These are phyloP conservation scores for Tremellales sp. DNA, from an alignment of 1,284 basidiomycete genomes.

Conservation along the genomic window DNA sequence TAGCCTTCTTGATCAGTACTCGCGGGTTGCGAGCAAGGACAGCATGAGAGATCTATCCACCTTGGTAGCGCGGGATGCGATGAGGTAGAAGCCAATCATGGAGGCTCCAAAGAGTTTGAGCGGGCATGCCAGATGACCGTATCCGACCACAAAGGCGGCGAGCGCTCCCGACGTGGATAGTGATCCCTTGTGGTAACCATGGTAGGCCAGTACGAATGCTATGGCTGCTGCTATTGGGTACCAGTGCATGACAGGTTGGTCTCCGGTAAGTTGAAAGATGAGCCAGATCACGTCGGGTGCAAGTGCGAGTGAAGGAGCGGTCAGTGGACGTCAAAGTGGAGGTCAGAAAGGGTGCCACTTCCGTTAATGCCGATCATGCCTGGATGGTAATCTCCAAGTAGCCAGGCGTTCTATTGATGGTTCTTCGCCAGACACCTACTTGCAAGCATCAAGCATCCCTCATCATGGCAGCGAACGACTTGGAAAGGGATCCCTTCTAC, in stretches of 20 bases:
- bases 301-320: no score
- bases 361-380: no score
- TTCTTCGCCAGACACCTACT: no score
- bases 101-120: conserved; percentile 60
- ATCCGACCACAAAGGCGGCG: conserved; percentile 70
- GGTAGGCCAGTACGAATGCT: conserved; percentile 51
- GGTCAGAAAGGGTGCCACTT: no score
- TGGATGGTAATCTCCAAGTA: no score
- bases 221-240: conserved; percentile 49
- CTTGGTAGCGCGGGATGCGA: conserved; percentile 81
- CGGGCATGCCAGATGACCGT: conserved; percentile 46
- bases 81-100: conserved; percentile 75
- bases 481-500: conserved; percentile 68
- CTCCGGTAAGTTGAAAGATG: no score
- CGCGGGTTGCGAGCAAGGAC: not conserved
- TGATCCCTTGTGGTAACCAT: conserved; percentile 55
- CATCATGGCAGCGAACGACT: conserved; percentile 24
- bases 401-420: no score
- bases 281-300: no score
- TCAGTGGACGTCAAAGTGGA: no score
- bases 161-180: conserved; percentile 53
- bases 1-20: conserved; percentile 13
- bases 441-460: not conserved
- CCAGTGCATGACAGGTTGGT: no score
- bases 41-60: conserved; percentile 50